These are phyloP conservation scores for Monilinia fructigena DNA, from an alignment of 2,329 filamentous ascomycete genomes.

Conservation along the genomic window DNA sequence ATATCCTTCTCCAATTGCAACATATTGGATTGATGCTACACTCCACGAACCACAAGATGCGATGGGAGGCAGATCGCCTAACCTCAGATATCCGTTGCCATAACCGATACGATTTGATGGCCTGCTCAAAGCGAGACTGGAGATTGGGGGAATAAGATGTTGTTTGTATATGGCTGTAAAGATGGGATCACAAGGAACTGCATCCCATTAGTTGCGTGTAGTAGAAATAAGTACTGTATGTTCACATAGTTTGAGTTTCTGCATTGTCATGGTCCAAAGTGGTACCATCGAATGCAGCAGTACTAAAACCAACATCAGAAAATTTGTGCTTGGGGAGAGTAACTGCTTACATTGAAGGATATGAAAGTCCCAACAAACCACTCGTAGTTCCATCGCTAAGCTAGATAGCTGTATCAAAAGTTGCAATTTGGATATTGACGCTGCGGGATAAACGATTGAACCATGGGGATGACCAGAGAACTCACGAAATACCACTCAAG, in stretches of 20 bases:
- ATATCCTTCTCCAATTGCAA: conserved; percentile 5
- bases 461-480: not conserved
- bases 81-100: conserved; percentile 47
- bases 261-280: conserved; percentile 20
- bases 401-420: conserved; percentile 47
- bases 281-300: conserved; percentile 21
- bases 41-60: conserved; percentile 18
- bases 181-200: conserved; percentile 48
- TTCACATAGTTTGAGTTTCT: conserved; percentile 4
- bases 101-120: conserved; percentile 39
- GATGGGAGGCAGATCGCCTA: conserved; percentile 51
- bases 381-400: conserved; percentile 47
- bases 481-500: conserved; percentile 47
- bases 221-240: not conserved
- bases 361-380: conserved; percentile 53
- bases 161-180: conserved; percentile 50
- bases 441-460: not conserved
- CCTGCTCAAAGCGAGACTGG: conserved; percentile 45
- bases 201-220: not conserved
- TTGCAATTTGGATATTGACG: conserved; percentile 45
- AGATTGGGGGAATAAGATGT: conserved; percentile 46
- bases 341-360: conserved; percentile 44
- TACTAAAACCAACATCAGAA: conserved; percentile 6
- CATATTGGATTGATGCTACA: conserved; percentile 27
- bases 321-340: not conserved